Percentiles rank a stretch among this genome's conserved stretches.
Conservation (phyloP, 2,329 filamentous ascomycete species). For the Passalora sequoiae region DNA sequence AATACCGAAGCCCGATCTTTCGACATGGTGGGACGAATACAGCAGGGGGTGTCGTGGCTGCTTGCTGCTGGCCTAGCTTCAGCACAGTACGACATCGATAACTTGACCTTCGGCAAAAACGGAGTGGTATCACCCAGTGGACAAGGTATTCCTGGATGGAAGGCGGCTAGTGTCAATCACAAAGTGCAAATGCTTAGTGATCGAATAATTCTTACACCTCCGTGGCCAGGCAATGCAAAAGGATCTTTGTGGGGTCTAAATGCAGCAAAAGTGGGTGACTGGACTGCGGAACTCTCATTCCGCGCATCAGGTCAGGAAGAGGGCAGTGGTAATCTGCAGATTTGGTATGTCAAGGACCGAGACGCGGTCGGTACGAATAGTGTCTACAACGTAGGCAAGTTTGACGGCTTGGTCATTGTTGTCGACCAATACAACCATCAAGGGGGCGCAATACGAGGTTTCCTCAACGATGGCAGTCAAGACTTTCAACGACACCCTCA, state of each 20-base stretch:
- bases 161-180: constrained; percentile 51
- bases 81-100: constrained; percentile 27
- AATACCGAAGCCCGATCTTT: no score
- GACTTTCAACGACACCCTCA: constrained; percentile 72
- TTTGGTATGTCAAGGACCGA: constrained; percentile 77
- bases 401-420: constrained; percentile 85
- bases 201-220: constrained; percentile 84
- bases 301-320: constrained; percentile 79
- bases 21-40: constrained; percentile 7
- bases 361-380: constrained; percentile 63
- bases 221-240: constrained; percentile 77
- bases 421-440: constrained; percentile 76
- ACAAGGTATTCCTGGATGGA: constrained; percentile 53
- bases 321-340: constrained; percentile 81
- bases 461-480: constrained; percentile 82
- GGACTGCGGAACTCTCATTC: constrained; percentile 82
- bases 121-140: constrained; percentile 62
- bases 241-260: constrained; percentile 75
- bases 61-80: constrained; percentile 25
- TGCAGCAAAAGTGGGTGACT: constrained; percentile 53
- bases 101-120: constrained; percentile 68
- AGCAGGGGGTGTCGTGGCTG: constrained; percentile 21
- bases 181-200: constrained; percentile 67
- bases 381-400: constrained; percentile 77
- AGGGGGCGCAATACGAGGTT: constrained; percentile 79